phyloP scores from a whole-genome alignment of 768 basidiomycete genomes.

The Ephemerocybe angulata region DNA sequence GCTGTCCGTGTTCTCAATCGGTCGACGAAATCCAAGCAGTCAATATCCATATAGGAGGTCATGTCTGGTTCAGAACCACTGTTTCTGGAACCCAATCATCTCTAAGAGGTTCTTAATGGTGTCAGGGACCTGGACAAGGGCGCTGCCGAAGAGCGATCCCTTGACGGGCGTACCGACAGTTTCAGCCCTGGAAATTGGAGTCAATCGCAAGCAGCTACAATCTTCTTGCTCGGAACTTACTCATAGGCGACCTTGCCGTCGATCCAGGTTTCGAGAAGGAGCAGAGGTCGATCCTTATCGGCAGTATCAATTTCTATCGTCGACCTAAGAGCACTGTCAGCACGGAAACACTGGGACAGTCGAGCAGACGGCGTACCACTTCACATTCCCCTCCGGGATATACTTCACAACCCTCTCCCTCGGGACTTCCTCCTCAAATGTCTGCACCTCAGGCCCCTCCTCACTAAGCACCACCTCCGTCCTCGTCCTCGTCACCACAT shows the following conservation, averaged over 20 bases:
- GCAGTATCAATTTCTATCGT: slow-evolving; percentile 68
- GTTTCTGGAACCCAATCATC: slow-evolving; percentile 48
- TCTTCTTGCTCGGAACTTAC: too few relatives aligned
- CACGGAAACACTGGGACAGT: not conserved
- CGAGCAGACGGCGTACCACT: slow-evolving; percentile 64
- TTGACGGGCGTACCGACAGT: slow-evolving; percentile 47
- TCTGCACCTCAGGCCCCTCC: slow-evolving; percentile 18
- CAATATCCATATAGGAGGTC: too few relatives aligned
- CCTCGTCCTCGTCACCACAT: slow-evolving; percentile 33
- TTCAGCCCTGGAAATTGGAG: slow-evolving; percentile 34
- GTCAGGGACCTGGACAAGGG: slow-evolving; percentile 42
- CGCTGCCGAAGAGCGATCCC: slow-evolving; percentile 36
- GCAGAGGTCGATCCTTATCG: slow-evolving; percentile 44
- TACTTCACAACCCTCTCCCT: slow-evolving; percentile 56
- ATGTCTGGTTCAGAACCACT: slow-evolving; percentile 65
- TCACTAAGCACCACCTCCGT: slow-evolving; percentile 25
- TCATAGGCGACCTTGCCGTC: slow-evolving; percentile 53
- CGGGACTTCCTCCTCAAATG: slow-evolving; percentile 38
- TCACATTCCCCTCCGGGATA: slow-evolving; percentile 60
- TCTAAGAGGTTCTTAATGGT: slow-evolving; percentile 54
- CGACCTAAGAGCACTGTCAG: slow-evolving; percentile 40
- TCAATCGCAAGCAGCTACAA: too few relatives aligned
- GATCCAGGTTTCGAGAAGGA: slow-evolving; percentile 57
- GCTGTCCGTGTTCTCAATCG: too few relatives aligned
- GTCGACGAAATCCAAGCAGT: too few relatives aligned